These are phyloP conservation scores for Aspergillus incahuasiensis DNA, from an alignment of 495 filamentous ascomycete species.

Conservation along the genomic window DNA sequence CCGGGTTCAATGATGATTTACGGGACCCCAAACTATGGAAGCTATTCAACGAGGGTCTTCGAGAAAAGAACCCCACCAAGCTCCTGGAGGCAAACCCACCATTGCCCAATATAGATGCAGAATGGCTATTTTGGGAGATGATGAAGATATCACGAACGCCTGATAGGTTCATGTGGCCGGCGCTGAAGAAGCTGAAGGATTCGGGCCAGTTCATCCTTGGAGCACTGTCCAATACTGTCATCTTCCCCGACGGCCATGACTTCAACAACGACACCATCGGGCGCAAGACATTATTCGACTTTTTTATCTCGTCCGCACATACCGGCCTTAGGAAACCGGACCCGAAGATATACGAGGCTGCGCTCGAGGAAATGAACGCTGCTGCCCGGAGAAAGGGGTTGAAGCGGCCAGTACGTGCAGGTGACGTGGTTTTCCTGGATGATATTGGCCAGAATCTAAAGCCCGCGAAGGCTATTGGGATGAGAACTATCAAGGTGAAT, in stretches of 20 bases:
- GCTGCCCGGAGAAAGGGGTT: constrained; percentile 52
- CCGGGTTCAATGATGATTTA: constrained; percentile 70
- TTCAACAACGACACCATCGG: constrained; percentile 45
- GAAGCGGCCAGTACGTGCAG: constrained; percentile 52
- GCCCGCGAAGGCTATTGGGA: constrained; percentile 67
- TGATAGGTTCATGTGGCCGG: constrained; percentile 85
- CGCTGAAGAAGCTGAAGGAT: constrained; percentile 62
- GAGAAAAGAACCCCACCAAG: constrained; percentile 25
- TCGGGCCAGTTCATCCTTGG: constrained; percentile 67
- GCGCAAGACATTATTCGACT: constrained; percentile 63
- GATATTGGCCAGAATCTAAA: constrained; percentile 95
- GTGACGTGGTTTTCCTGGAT: constrained; percentile 83
- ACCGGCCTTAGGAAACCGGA: constrained; percentile 88
- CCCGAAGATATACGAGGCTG: constrained; percentile 69
- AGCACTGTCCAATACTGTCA: constrained; percentile 83
- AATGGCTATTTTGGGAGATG: constrained; percentile 87
- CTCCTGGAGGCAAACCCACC: constrained; percentile 46
- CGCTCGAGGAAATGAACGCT: constrained; percentile 58
- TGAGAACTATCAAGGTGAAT: constrained; percentile 78
- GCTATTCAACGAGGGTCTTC: constrained; percentile 46
- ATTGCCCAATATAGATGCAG: constrained; percentile 69
- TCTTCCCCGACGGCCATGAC: constrained; percentile 66
- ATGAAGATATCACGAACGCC: constrained; percentile 67
- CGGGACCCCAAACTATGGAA: constrained; percentile 61
- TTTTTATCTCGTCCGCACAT: constrained; percentile 80